Conservation (phyloP, 345 rosid genomes). For the Euphorbia peplus region DNA sequence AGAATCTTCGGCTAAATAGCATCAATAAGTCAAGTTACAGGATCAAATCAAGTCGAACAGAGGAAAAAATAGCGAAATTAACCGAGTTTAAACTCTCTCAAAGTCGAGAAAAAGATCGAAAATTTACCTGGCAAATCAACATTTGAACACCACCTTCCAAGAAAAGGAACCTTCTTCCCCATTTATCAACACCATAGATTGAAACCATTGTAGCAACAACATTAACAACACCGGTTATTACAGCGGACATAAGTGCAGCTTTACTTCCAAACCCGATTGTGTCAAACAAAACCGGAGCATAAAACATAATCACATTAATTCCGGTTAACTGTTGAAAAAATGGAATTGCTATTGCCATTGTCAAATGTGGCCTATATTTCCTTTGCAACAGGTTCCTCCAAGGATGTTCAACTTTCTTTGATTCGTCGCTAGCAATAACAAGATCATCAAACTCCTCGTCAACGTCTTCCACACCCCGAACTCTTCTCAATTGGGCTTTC, state of each 20-base stretch:
- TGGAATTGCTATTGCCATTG: constrained; percentile 72
- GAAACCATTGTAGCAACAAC: constrained; percentile 64
- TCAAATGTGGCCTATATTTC: constrained; percentile 80
- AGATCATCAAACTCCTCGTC: constrained; percentile 77
- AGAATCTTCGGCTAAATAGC: no score
- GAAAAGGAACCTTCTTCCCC: constrained; percentile 85
- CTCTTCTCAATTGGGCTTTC: constrained; percentile 42
- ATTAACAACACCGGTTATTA: constrained; percentile 71
- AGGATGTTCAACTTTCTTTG: constrained; percentile 65
- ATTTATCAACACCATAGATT: constrained; percentile 73
- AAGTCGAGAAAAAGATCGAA: not conserved
- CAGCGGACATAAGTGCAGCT: constrained; percentile 77
- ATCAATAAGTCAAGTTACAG: no score
- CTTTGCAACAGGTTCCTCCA: constrained; percentile 75
- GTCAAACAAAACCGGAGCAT: constrained; percentile 79
- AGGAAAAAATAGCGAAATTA: no score
- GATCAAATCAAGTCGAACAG: no score
- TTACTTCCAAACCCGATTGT: constrained; percentile 70
- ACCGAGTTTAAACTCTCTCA: no score
- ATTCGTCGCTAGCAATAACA: constrained; percentile 68
- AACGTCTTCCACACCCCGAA: constrained; percentile 72
- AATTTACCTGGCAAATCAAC: constrained; percentile 73
- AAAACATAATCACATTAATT: constrained; percentile 83
- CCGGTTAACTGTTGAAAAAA: constrained; percentile 89
- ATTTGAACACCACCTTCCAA: constrained; percentile 79